These are phyloP conservation scores for Amborella trichopoda DNA, from an alignment of 164 flowering plant genomes.

Conservation along the genomic window DNA sequence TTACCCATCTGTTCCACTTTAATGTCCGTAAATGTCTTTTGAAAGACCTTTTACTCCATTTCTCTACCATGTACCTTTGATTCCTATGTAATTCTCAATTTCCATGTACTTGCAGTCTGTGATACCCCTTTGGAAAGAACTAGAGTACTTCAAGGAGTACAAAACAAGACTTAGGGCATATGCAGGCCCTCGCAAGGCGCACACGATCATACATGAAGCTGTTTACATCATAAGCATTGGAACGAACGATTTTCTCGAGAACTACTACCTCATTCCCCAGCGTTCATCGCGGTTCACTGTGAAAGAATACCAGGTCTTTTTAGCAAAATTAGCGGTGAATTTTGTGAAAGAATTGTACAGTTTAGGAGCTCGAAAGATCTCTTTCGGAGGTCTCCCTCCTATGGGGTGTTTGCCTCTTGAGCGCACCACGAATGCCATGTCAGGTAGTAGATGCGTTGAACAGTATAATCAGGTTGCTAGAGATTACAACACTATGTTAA, in stretches of 20 bases:
- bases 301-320: constrained; percentile 8
- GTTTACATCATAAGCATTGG: constrained; percentile 51
- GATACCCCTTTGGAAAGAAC: constrained; percentile 53
- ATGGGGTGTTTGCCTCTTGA: constrained; percentile 67
- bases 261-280: constrained; percentile 8
- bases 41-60: no score
- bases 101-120: constrained; percentile 33
- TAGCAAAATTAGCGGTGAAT: constrained; percentile 7
- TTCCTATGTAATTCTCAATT: no score
- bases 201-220: constrained; percentile 23
- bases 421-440: constrained; percentile 4
- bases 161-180: constrained; percentile 22
- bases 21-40: no score
- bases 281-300: constrained; percentile 10
- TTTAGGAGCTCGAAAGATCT: constrained; percentile 34
- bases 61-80: no score
- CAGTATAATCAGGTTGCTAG: constrained; percentile 8
- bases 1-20: no score
- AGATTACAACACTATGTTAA: constrained; percentile 11
- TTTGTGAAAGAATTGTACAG: constrained; percentile 10
- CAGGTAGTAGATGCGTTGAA: constrained; percentile 7
- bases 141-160: constrained; percentile 56
- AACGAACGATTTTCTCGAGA: constrained; percentile 61
- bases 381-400: constrained; percentile 43
- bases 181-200: constrained; percentile 31